A percentile compares a stretch with the other conserved stretches of the same genome.
These are phyloP conservation scores for Colletotrichum shisoi DNA, from an alignment of 2,329 filamentous ascomycete species.

Conservation along the genomic window DNA sequence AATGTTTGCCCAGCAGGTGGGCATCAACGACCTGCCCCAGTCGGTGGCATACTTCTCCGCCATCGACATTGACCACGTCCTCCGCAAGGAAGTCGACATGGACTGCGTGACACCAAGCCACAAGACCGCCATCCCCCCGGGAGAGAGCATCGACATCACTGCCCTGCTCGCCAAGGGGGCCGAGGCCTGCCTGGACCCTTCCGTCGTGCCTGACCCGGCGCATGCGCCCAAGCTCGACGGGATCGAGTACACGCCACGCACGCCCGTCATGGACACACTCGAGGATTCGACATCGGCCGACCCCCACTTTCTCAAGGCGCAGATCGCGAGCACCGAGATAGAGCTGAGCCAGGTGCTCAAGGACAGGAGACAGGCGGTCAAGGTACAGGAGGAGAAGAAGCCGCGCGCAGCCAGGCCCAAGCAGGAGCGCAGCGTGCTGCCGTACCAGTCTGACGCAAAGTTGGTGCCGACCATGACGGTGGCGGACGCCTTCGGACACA, in stretches of 20 bases:
- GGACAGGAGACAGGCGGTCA: slow-evolving; percentile 56
- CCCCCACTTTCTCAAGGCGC: slow-evolving; percentile 77
- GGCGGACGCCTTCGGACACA: slow-evolving; percentile 46
- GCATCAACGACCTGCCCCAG: slow-evolving; percentile 93
- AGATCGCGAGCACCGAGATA: slow-evolving; percentile 77
- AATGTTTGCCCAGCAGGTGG: slow-evolving; percentile 97
- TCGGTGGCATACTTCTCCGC: slow-evolving; percentile 95
- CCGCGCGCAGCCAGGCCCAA: slow-evolving; percentile 16
- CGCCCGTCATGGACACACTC: slow-evolving; percentile 80
- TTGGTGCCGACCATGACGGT: slow-evolving; percentile 50
- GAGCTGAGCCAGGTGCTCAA: slow-evolving; percentile 79
- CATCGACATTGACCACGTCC: slow-evolving; percentile 90
- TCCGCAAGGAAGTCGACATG: slow-evolving; percentile 99
- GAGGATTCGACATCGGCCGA: slow-evolving; percentile 57
- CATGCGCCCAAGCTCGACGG: slow-evolving; percentile 65
- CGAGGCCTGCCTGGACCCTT: slow-evolving; percentile 72
- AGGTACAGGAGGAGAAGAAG: slow-evolving; percentile 42
- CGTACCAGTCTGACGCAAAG: slow-evolving; percentile 49
- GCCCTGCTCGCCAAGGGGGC: slow-evolving; percentile 78
- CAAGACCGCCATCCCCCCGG: slow-evolving; percentile 76
- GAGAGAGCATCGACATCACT: slow-evolving; percentile 85
- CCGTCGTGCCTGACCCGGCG: slow-evolving; percentile 62
- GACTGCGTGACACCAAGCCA: slow-evolving; percentile 94
- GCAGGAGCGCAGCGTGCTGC: slow-evolving; percentile 45
- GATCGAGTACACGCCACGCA: slow-evolving; percentile 74